Evolutionary conservation across 2,329 filamentous ascomycete genomes (phyloP).

Genomic region (Cladosporium sphaerospermum): DNA sequence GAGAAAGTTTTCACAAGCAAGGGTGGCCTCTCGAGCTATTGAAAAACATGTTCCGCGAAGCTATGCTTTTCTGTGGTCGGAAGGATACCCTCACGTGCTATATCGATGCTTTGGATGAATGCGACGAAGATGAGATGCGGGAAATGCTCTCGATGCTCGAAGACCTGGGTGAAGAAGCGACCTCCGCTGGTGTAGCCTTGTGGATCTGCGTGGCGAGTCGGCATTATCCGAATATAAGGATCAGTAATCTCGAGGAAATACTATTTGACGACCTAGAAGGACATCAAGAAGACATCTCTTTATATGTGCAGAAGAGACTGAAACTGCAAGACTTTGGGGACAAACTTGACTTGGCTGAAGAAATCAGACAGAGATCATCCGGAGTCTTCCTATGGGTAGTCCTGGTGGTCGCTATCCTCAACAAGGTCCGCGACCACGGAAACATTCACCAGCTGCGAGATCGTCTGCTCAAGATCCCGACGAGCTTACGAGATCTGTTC

Average conservation of each 20-base stretch:
- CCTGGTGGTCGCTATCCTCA: conserved; percentile 41
- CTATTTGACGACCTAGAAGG: neutral
- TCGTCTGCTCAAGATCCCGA: neutral
- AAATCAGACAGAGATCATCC: neutral
- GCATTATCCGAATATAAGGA: conserved; percentile 36
- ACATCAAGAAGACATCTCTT: neutral
- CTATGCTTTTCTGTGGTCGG: neutral
- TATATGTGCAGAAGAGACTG: neutral
- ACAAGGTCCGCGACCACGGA: conserved; percentile 29
- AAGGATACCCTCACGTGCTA: conserved; percentile 13
- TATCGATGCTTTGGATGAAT: conserved; percentile 47
- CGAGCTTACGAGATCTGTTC: neutral
- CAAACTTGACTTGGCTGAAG: neutral
- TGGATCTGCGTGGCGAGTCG: conserved; percentile 43
- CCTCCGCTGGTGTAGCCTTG: conserved; percentile 17
- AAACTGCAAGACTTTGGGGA: neutral
- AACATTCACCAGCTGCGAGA: neutral
- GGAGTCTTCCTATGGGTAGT: conserved; percentile 44
- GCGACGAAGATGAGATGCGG: conserved; percentile 34
- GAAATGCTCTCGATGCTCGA: conserved; percentile 43
- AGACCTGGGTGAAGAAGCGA: conserved; percentile 28
- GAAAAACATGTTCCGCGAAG: neutral
- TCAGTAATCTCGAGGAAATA: conserved; percentile 7
- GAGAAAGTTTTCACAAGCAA: neutral
- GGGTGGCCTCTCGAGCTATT: neutral